Evolutionary conservation across 2,329 filamentous ascomycete species (phyloP).

Genomic region (Ascomycota sp.): DNA sequence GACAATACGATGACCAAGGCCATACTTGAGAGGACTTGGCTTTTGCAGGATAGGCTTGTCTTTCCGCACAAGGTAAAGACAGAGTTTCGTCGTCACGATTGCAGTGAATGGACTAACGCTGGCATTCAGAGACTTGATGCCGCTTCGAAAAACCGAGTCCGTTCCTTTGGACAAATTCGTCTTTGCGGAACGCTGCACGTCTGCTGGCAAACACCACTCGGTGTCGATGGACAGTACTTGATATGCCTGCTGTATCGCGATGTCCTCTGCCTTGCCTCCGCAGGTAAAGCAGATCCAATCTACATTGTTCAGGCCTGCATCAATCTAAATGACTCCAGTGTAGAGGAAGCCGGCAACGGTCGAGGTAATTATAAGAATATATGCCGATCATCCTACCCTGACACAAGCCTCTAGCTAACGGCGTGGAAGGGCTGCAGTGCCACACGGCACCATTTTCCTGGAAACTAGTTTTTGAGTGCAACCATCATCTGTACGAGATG

Average conservation of each 20-base stretch:
- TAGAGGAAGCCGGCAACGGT: conserved; percentile 56
- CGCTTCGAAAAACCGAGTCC: conserved; percentile 41
- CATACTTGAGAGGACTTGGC: conserved; percentile 59
- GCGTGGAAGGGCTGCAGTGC: conserved; percentile 51
- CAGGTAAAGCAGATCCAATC: conserved; percentile 37
- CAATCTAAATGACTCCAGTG: conserved; percentile 36
- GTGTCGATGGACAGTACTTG: conserved; percentile 58
- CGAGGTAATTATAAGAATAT: conserved; percentile 27
- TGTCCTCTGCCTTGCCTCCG: conserved; percentile 52
- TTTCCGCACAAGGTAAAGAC: conserved; percentile 45
- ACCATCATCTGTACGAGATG: conserved; percentile 58
- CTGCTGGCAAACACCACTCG: conserved; percentile 51
- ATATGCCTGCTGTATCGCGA: conserved; percentile 66
- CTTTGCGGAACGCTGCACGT: conserved; percentile 68
- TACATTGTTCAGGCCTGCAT: conserved; percentile 61
- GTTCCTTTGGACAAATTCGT: conserved; percentile 55
- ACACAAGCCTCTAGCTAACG: not conserved
- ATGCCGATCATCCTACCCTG: not conserved
- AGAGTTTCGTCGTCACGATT: not conserved
- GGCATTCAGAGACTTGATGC: conserved; percentile 22
- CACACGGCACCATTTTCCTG: conserved; percentile 71
- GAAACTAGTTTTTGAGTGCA: conserved; percentile 70
- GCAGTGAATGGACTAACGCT: not conserved
- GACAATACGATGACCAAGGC: conserved; percentile 48
- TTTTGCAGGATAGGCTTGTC: conserved; percentile 58